phyloP scores from a whole-genome alignment of 2,329 filamentous ascomycete species.

The Ophiostoma australiae region DNA sequence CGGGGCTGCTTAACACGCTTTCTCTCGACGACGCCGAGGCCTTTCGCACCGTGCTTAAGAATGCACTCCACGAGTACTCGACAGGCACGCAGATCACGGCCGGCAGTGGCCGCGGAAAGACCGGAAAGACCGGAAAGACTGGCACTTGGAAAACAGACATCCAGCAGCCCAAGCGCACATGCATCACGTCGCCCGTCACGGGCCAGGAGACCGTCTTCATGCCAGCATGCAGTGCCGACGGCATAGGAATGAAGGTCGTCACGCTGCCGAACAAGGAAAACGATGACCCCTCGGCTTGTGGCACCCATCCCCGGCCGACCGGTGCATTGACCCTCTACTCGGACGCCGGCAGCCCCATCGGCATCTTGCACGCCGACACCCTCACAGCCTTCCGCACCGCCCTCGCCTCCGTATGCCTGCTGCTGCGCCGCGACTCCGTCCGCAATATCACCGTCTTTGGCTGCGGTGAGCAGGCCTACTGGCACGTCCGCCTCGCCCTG shows the following conservation, averaged over 20 bases:
- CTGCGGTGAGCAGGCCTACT: slow-evolving; percentile 84
- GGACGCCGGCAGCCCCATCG: slow-evolving; percentile 56
- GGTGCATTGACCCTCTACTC: slow-evolving; percentile 67
- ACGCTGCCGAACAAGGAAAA: slow-evolving; percentile 45
- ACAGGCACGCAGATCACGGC: slow-evolving; percentile 45
- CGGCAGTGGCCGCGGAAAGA: neutral
- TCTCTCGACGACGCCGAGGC: slow-evolving; percentile 48
- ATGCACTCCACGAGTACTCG: slow-evolving; percentile 58
- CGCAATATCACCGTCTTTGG: slow-evolving; percentile 80
- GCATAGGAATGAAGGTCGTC: slow-evolving; percentile 46
- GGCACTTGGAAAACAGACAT: slow-evolving; percentile 33
- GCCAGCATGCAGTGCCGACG: neutral
- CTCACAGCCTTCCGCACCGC: slow-evolving; percentile 79
- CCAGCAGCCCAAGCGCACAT: slow-evolving; percentile 52
- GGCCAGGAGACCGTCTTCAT: slow-evolving; percentile 40
- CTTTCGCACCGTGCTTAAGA: slow-evolving; percentile 46
- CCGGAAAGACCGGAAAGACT: slow-evolving; percentile 32
- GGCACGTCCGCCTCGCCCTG: slow-evolving; percentile 83
- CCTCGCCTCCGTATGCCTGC: slow-evolving; percentile 62
- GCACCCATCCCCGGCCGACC: slow-evolving; percentile 39
- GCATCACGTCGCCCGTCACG: slow-evolving; percentile 45
- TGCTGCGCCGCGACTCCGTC: slow-evolving; percentile 61
- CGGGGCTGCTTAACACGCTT: slow-evolving; percentile 49
- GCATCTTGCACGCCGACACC: slow-evolving; percentile 66
- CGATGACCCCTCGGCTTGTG: slow-evolving; percentile 37